These are phyloP conservation scores for Colletotrichum coccodes DNA, from an alignment of 2,329 filamentous ascomycete genomes.

Conservation along the genomic window DNA sequence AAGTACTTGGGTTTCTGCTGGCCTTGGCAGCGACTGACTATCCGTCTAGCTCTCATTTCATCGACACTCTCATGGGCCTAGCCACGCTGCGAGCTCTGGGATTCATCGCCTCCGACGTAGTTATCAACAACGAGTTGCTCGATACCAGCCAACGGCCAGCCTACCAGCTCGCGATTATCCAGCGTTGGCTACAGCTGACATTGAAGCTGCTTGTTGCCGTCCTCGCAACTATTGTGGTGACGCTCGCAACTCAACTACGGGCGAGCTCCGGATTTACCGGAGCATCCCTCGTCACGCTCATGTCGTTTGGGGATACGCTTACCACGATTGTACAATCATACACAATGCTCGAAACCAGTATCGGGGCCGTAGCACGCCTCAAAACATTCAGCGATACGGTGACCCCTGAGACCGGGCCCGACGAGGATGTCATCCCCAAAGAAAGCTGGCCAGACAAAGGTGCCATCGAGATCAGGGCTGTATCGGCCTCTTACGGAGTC, in stretches of 20 bases:
- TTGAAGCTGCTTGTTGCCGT: slow-evolving; percentile 60
- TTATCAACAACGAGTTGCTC: slow-evolving; percentile 57
- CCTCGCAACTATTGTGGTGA: slow-evolving; percentile 58
- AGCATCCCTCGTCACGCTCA: slow-evolving; percentile 49
- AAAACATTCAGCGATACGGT: slow-evolving; percentile 40
- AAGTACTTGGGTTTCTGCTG: slow-evolving; percentile 34
- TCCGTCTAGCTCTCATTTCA: slow-evolving; percentile 57
- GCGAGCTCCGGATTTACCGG: slow-evolving; percentile 50
- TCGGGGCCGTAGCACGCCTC: slow-evolving; percentile 41
- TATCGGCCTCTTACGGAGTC: slow-evolving; percentile 45
- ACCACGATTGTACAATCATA: slow-evolving; percentile 43
- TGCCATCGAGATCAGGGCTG: slow-evolving; percentile 40
- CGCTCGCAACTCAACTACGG: slow-evolving; percentile 56
- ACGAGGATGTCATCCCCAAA: slow-evolving; percentile 33
- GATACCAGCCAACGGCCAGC: slow-evolving; percentile 66
- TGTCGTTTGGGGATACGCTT: slow-evolving; percentile 46
- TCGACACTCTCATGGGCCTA: slow-evolving; percentile 65
- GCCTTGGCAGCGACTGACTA: background rate
- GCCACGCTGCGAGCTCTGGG: slow-evolving; percentile 67
- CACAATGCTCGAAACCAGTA: slow-evolving; percentile 42
- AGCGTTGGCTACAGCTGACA: slow-evolving; percentile 65
- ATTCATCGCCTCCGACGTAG: slow-evolving; percentile 57
- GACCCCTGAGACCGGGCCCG: slow-evolving; percentile 35
- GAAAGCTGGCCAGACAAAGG: slow-evolving; percentile 45
- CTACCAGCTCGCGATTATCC: slow-evolving; percentile 67